Conservation (phyloP, 148 eudicot species). For the Heliamphora exappendiculata region DNA sequence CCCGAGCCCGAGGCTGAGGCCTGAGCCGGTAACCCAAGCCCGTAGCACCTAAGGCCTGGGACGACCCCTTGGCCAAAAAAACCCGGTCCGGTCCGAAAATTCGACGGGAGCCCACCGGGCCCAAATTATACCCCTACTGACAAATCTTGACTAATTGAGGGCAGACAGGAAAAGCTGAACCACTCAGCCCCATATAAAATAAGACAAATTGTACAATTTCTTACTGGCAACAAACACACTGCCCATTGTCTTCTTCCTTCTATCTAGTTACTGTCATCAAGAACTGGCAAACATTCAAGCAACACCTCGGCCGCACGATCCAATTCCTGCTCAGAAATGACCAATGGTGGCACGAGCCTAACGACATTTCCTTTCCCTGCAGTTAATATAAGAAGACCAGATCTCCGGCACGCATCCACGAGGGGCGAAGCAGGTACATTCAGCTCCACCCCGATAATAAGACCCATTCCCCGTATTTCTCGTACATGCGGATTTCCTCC, state of each 20-base stretch:
- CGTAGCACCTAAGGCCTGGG: no score
- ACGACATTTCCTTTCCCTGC: slow-evolving; percentile 88
- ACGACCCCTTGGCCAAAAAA: no score
- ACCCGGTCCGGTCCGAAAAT: no score
- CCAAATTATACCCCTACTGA: no score
- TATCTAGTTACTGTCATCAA: slow-evolving; percentile 30
- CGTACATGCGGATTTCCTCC: slow-evolving; percentile 64
- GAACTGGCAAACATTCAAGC: slow-evolving; percentile 49
- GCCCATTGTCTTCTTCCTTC: slow-evolving; percentile 9
- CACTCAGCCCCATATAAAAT: not conserved
- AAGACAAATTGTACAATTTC: not conserved
- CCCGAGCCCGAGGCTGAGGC: no score
- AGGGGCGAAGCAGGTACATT: slow-evolving; percentile 60
- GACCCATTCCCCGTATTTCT: slow-evolving; percentile 75
- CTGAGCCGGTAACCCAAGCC: no score
- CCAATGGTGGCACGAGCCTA: slow-evolving; percentile 85
- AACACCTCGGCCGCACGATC: slow-evolving; percentile 54
- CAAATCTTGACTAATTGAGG: no score
- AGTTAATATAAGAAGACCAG: slow-evolving; percentile 73
- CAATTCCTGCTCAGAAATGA: slow-evolving; percentile 63
- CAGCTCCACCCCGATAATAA: slow-evolving; percentile 65
- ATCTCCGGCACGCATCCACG: slow-evolving; percentile 60
- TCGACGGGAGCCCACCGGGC: no score
- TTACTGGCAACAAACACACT: not conserved
- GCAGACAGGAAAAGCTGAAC: no score